phyloP scores from a whole-genome alignment of 2,329 filamentous ascomycete species.

The Akanthomyces dipterigenus region DNA sequence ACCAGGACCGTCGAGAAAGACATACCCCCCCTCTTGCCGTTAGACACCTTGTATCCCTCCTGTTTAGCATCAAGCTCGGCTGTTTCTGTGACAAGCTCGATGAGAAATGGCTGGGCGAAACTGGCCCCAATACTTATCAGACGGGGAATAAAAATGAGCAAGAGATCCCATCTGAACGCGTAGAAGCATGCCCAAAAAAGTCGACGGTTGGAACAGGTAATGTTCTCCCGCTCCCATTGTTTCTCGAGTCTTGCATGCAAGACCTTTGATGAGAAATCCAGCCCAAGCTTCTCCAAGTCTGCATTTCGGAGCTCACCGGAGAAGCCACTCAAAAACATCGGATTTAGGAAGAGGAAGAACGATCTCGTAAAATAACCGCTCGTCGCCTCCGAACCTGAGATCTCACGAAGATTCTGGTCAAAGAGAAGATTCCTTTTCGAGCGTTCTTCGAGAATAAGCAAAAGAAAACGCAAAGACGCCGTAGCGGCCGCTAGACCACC shows the following conservation, averaged over 20 bases:
- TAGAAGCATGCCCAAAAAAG: background rate
- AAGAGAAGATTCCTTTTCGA: slow-evolving; percentile 18
- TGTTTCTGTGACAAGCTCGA: background rate
- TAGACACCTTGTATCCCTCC: background rate
- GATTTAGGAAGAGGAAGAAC: background rate
- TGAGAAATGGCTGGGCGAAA: background rate
- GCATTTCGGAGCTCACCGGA: background rate
- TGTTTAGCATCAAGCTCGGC: background rate
- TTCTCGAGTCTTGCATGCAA: background rate
- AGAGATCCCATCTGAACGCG: background rate
- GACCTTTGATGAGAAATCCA: background rate
- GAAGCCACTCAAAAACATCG: background rate
- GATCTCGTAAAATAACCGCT: background rate
- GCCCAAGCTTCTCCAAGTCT: background rate
- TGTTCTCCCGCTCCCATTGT: background rate
- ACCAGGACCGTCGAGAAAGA: background rate
- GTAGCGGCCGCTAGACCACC: slow-evolving; percentile 21
- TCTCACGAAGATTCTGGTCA: background rate
- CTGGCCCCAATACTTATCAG: background rate
- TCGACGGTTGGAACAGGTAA: background rate
- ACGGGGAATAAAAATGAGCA: background rate
- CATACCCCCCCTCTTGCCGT: background rate
- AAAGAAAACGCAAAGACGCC: slow-evolving; percentile 19
- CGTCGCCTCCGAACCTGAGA: background rate
- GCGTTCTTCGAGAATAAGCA: slow-evolving; percentile 25